Conservation (phyloP, 2,329 filamentous ascomycete genomes). For the Akanthomyces dipterigenus region DNA sequence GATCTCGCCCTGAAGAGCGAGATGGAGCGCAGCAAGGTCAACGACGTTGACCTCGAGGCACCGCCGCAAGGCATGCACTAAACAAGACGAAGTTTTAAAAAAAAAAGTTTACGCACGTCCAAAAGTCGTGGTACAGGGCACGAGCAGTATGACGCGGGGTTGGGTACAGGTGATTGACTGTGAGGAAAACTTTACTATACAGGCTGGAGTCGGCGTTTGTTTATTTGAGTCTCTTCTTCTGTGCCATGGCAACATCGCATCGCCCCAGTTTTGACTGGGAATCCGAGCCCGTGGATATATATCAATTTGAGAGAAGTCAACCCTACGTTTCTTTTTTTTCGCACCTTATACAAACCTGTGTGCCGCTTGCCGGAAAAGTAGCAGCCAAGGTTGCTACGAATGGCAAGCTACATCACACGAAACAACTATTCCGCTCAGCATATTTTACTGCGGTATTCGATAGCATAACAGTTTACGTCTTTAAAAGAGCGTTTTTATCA, state of each 20-base stretch:
- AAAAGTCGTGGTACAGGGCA: neutral
- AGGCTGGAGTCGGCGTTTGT: constrained; percentile 7
- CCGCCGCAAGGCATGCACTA: constrained; percentile 33
- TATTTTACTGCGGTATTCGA: constrained; percentile 4
- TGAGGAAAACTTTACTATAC: neutral
- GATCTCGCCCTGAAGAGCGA: constrained; percentile 68
- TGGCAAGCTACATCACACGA: neutral
- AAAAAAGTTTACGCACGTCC: neutral
- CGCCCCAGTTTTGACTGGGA: neutral
- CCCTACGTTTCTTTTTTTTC: neutral
- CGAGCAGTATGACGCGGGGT: neutral
- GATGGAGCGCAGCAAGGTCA: constrained; percentile 42
- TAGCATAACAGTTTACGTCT: constrained; percentile 8
- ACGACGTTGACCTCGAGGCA: constrained; percentile 48
- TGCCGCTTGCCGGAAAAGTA: neutral
- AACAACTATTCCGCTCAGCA: constrained; percentile 10
- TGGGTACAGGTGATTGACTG: neutral
- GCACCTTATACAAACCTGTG: neutral
- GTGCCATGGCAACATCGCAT: neutral
- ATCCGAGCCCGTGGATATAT: neutral
- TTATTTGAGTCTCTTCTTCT: neutral
- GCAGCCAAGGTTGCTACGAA: neutral
- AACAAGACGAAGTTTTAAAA: neutral
- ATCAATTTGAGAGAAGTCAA: neutral
- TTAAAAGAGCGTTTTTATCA: neutral